Evolutionary conservation across 192 early-diverging fungal species (phyloP), one percentile per base, ranked within the genome.

Genomic region (Coemansia sp.): DNA sequence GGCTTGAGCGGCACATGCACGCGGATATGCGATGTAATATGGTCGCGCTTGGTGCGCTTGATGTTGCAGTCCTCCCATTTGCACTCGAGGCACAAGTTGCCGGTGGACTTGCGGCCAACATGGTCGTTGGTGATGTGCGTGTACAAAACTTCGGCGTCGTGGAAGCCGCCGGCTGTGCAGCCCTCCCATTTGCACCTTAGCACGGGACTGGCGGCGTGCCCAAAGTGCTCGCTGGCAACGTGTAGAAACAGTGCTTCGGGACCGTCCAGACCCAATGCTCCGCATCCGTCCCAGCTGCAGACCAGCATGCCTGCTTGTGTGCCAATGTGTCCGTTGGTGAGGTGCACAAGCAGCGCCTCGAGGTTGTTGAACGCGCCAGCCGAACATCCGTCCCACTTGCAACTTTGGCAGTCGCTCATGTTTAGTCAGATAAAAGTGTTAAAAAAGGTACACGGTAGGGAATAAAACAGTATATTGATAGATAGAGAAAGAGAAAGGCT

Each of bases 21-120:
- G 58, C 94, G 84, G 64, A 97, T 77, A 67, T 98, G 96, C n/a
- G 89, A 91, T n/a, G 95, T 98, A 52, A 97, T 91, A 72, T 98
- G 96, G 76, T 98, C 96, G 64, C 96, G 82, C 84, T 98, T 98
- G 19, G 82, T 76, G 43, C 87, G 89, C 45, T 73, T 72, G 24
- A 88, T 82, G 19, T 70, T 68, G 82, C 96, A 97, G 32, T 82
- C 86, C 39, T 88, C 90, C 95, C 95, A 98, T 53, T 86, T 84
- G 79, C 96, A 98, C 47, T 76, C 83, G 43, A 98, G 86, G 49
- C 90, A 93, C 32, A 96, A 83, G 70, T 95, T 96, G 67, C 89
- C 87, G 22, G 88, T 90, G 4, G 91, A 82, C 71, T 94, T 95
- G 48, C 95, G 82, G 4, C 96, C 96, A 41, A 98, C 87, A 73